Percentiles rank a stretch among this genome's conserved stretches.
phyloP scores from a whole-genome alignment of 1,284 basidiomycete genomes.

The Amylostereum areolatum region DNA sequence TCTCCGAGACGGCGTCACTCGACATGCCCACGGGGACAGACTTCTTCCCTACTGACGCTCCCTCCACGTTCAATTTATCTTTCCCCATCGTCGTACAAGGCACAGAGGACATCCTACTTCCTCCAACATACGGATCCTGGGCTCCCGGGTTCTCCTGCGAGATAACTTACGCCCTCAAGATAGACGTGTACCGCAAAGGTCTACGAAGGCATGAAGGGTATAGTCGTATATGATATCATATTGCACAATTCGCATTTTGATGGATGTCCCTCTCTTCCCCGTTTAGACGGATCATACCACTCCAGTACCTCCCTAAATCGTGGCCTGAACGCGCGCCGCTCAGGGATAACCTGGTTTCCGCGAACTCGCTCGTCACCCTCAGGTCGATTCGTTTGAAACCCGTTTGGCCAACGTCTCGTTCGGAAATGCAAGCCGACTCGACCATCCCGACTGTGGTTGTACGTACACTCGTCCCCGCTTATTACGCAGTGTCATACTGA shows the following conservation, averaged over 20 bases:
- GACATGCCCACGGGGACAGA: background rate
- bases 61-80: constrained; percentile 32
- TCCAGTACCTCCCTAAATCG: constrained; percentile 28
- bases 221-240: no score
- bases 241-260: no score
- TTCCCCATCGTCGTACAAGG: constrained; percentile 25
- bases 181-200: constrained; percentile 35
- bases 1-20: no score
- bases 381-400: no score
- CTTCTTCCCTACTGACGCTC: constrained; percentile 21
- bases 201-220: constrained; percentile 36
- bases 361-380: background rate
- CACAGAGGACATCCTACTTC: constrained; percentile 22
- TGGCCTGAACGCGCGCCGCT: constrained; percentile 25
- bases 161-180: constrained; percentile 32
- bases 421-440: no score
- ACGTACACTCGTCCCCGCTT: no score
- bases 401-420: no score
- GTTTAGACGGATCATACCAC: constrained; percentile 5
- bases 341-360: constrained; percentile 13
- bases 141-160: constrained; percentile 32
- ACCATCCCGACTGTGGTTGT: no score
- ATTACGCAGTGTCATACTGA: no score
- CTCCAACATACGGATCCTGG: constrained; percentile 33
- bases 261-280: background rate